Percentiles rank a stretch among this genome's conserved stretches.
Conservation (phyloP, 345 rosid genomes). For the Eucalyptus pumila region DNA sequence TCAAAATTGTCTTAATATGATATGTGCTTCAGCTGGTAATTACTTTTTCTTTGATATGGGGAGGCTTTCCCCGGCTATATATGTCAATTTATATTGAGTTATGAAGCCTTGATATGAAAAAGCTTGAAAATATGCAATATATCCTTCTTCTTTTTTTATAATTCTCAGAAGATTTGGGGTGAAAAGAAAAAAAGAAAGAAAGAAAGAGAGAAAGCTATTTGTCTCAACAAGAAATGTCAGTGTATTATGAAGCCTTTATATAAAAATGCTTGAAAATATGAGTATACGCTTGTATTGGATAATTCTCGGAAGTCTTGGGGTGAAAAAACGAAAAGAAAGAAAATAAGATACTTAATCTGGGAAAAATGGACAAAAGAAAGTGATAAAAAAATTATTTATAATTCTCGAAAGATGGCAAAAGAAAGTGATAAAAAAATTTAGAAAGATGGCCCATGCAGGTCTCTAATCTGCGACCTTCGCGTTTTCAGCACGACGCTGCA, state of each 20-base stretch:
- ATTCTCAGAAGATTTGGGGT: no score
- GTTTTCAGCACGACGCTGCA: constrained; percentile 93
- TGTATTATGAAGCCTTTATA: background rate
- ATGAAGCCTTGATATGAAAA: no score
- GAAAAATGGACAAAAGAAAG: background rate
- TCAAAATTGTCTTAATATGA: background rate
- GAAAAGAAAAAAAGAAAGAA: no score
- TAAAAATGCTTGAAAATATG: background rate
- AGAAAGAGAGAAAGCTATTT: no score
- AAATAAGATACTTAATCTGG: background rate
- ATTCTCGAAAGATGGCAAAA: no score
- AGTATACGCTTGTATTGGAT: background rate
- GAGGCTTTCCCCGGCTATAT: background rate
- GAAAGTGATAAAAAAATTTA: background rate
- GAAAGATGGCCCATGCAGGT: constrained; percentile 31
- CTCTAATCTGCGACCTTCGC: constrained; percentile 65
- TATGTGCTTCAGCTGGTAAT: background rate
- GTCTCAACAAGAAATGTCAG: background rate
- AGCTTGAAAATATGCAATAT: no score
- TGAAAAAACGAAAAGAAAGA: background rate
- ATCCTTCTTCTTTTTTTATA: no score
- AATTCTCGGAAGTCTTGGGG: background rate
- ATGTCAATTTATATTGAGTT: background rate
- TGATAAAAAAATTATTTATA: background rate
- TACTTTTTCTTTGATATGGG: background rate